Conservation (phyloP, 1,139 yeast species). For the Yamadazyma aaseri region DNA sequence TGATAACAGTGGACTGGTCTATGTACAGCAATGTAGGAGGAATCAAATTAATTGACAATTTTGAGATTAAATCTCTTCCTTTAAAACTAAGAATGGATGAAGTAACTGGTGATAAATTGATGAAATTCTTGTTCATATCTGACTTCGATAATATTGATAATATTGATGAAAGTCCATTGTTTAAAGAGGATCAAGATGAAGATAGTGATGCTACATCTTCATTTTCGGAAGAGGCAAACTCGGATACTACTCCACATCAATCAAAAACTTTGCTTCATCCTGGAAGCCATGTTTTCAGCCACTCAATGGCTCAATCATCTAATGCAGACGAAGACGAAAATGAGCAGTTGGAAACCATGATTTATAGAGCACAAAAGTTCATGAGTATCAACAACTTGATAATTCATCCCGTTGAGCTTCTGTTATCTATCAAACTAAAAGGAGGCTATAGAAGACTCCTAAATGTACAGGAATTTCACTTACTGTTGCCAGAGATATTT, state of each 20-base stretch:
- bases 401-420: conserved; percentile 46
- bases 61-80: conserved; percentile 54
- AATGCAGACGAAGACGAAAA: conserved; percentile 23
- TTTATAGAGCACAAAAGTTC: conserved; percentile 56
- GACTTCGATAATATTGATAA: conserved; percentile 27
- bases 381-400: conserved; percentile 52
- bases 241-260: neutral
- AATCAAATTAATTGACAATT: conserved; percentile 55
- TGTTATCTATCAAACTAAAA: conserved; percentile 58
- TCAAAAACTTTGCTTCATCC: neutral
- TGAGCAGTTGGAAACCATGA: conserved; percentile 54
- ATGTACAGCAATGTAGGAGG: conserved; percentile 71
- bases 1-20: conserved; percentile 57
- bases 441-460: conserved; percentile 54
- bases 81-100: conserved; percentile 60
- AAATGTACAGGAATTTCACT: conserved; percentile 58
- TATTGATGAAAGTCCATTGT: conserved; percentile 29
- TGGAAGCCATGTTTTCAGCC: conserved; percentile 3
- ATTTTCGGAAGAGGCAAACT: neutral
- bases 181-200: conserved; percentile 16
- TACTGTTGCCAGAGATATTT: conserved; percentile 52
- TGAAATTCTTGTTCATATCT: conserved; percentile 55
- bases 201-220: conserved; percentile 4
- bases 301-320: conserved; percentile 12
- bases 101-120: conserved; percentile 53